Conservation (phyloP, 306 rosid genomes). For the Prunus mira region DNA sequence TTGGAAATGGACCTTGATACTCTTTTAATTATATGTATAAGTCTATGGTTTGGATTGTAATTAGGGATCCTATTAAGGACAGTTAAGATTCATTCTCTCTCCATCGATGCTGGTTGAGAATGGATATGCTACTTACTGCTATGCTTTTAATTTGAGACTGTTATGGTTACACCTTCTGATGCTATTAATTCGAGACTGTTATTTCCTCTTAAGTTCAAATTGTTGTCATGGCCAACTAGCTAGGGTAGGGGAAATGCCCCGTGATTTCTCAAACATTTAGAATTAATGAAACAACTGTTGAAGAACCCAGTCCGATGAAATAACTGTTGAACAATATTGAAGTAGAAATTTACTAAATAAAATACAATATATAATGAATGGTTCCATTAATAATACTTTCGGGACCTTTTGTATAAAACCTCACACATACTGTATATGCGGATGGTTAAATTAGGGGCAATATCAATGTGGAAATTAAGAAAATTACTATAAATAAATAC, state of each 20-base stretch:
- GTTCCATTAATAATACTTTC: no score
- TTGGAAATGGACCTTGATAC: constrained; percentile 59
- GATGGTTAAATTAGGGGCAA: no score
- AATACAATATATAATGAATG: no score
- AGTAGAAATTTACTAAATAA: no score
- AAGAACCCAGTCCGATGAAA: no score
- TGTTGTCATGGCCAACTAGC: background rate
- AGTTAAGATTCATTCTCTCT: constrained; percentile 48
- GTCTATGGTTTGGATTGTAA: constrained; percentile 68
- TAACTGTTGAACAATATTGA: no score
- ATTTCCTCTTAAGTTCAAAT: background rate
- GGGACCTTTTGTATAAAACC: no score
- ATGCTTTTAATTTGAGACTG: constrained; percentile 40
- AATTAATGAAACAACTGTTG: no score
- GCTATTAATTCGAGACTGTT: constrained; percentile 7
- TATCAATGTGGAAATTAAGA: no score
- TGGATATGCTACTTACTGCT: constrained; percentile 47
- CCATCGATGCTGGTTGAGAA: constrained; percentile 46
- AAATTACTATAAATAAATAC: no score
- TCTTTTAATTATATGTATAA: constrained; percentile 51
- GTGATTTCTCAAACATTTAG: background rate
- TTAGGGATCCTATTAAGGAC: constrained; percentile 50
- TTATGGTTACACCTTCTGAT: constrained; percentile 3
- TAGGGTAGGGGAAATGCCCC: no score
- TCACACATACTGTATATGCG: no score